Percentiles rank a stretch among this genome's conserved stretches.
These are phyloP conservation scores for Yarrowia yakushimensis DNA, from an alignment of 805 yeast species.

Conservation along the genomic window DNA sequence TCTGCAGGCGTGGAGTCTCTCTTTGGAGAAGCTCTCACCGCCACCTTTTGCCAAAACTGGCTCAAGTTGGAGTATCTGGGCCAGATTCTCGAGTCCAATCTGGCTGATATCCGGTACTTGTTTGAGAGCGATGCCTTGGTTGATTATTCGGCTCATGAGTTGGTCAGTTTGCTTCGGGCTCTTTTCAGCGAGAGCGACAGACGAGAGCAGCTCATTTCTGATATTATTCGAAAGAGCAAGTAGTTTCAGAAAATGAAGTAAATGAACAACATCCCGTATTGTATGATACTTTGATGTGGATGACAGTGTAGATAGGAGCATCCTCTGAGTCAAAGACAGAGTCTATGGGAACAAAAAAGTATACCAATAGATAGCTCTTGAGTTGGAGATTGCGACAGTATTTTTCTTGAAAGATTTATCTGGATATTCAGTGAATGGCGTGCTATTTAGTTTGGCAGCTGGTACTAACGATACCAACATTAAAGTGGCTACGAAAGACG, in stretches of 20 bases:
- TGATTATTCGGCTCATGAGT: conserved; percentile 38
- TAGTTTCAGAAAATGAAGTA: neutral
- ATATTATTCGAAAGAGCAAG: conserved; percentile 13
- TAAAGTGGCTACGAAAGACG: too few relatives aligned
- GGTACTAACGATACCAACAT: too few relatives aligned
- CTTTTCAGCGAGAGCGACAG: conserved; percentile 38
- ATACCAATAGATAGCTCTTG: too few relatives aligned
- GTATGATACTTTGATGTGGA: too few relatives aligned
- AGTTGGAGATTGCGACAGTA: too few relatives aligned
- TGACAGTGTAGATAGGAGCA: too few relatives aligned
- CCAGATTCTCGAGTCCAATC: conserved; percentile 36
- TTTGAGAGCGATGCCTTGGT: conserved; percentile 34
- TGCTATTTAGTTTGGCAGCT: too few relatives aligned
- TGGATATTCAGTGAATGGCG: too few relatives aligned
- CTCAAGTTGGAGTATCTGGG: conserved; percentile 38
- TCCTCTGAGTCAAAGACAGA: too few relatives aligned
- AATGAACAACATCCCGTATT: too few relatives aligned
- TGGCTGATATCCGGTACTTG: conserved; percentile 36
- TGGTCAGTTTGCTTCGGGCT: conserved; percentile 35
- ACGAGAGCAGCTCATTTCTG: conserved; percentile 33
- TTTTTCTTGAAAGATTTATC: too few relatives aligned
- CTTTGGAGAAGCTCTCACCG: conserved; percentile 27
- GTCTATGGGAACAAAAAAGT: too few relatives aligned
- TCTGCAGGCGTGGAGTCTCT: neutral
- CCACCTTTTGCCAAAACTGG: conserved; percentile 39